Base-by-base conservation (phyloP, 805 yeast species). In the Lachancea cidri region DNA sequence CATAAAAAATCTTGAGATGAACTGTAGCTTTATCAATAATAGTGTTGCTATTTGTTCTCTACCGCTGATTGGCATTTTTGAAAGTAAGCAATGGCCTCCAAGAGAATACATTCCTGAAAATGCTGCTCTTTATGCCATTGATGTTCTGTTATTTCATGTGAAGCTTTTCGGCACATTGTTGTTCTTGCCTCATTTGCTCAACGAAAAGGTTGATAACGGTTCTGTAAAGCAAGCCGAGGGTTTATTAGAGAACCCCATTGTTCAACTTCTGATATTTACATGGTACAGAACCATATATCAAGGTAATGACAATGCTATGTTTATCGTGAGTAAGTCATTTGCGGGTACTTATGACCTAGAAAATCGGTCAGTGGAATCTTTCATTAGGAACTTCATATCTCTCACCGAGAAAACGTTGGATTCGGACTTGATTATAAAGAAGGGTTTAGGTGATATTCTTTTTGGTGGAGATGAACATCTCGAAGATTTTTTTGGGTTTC, bases 251-350 rank as follows among this genome's bases (percentile, higher is more conserved):
- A 53, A 52, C 30, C 56, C 57, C 13, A 50, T 50, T 14, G 40
- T 55, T 11, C 58, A 54, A 36, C 31, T 54, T 14, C 24, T 55
- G 30, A 19, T 55, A 8, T 53, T 50, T 30, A 48, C 46, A 18
- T 54, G 59, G 54, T 47, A 47, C 35, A 42, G 49, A 8, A 36
- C 49, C 11, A 33, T 52, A 11, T 48, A 41, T 25, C 38, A 41
- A 17, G 22, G 18, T 18, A 32, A 34, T 9, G 36, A 38, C 18
- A 29, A 29, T 6, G 16, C 32, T 13, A 11, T 29, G 16, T 29
- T 29, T 14, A 14, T 14, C 6, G 32, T 13, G 6, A 13, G 16
- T 6, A 14, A 14, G n/a, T 14, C 32, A 14, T 29, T 29, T n/a
- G 14, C 16, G 6, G 42, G 42, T 8, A 33, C 20, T 17, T 33